Conservation (phyloP, 2,329 filamentous ascomycete species). For the Pseudocercospora fuligena region DNA sequence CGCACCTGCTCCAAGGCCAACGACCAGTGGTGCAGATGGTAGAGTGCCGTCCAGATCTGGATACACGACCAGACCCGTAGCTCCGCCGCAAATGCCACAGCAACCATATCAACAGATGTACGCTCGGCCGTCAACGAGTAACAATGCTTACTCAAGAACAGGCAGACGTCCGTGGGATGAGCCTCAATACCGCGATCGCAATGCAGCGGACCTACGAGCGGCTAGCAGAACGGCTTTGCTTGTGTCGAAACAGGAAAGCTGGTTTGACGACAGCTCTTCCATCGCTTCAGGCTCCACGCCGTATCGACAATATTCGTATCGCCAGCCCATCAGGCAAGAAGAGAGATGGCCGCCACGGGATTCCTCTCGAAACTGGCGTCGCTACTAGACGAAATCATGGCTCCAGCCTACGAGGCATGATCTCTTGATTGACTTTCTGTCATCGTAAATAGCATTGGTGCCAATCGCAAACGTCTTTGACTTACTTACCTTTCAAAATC, state of each 20-base stretch:
- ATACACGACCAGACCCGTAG: not conserved
- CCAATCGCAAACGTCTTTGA: not conserved
- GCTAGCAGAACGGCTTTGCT: not conserved
- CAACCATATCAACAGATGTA: not conserved
- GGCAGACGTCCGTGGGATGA: conserved; percentile 2
- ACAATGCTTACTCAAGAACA: not conserved
- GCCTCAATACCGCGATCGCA: not conserved
- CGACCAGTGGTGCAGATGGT: not conserved
- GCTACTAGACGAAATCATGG: not conserved
- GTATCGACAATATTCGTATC: not conserved
- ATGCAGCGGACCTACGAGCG: not conserved
- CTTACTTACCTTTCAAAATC: not conserved
- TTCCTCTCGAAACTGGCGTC: not conserved
- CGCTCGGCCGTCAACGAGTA: not conserved
- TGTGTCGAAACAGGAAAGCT: not conserved
- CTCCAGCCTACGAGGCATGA: not conserved
- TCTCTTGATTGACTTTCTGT: not conserved
- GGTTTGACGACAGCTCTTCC: not conserved
- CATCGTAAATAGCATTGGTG: not conserved
- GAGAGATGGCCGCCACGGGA: conserved; percentile 2
- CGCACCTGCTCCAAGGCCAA: not conserved
- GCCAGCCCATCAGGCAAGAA: not conserved
- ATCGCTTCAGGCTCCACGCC: not conserved
- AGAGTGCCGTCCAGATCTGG: not conserved
- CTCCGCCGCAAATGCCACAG: not conserved